Base-by-base conservation (phyloP, 768 basidiomycete genomes). In the Suillus subluteus region DNA sequence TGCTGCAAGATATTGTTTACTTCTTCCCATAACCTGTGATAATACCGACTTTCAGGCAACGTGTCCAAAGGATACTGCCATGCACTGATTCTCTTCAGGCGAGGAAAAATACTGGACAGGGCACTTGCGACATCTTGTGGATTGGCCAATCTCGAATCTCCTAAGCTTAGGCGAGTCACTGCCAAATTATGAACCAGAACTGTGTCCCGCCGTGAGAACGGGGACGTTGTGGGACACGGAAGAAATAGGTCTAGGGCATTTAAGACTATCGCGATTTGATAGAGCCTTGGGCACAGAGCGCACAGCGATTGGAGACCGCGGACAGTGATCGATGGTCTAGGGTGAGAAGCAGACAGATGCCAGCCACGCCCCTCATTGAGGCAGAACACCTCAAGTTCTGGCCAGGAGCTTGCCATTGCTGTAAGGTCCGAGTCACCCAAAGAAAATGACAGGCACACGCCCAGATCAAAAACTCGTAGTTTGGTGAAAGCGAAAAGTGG, bases 401-500 rank as follows among this genome's bases (percentile, higher is more conserved):
- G 59, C 59, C 59, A 61, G 59, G 41, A 61, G 59, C 26, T 43
- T 43, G 59, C 59, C 59, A 61, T 61, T 12, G 41, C 21, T 12
- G 59, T 30, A 61, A 61, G 40, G 18, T 61, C 59, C 6, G 41
- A 61, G 40, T 61, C 59, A 61, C 41, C 30, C 18, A 61, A 18
- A 32, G 59, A 43, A 61, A 43, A 61, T 43, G 59, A 61, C 30
- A 61, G 41, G 41, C 59, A 61, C 41, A 61, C 59, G 26, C 59
- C 59, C 26, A 61, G 59, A 61, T 61, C 59, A 30, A 61, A 43
- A 21, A 44, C 23, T 43, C 59, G 59, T 23, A 61, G 30, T 43
- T 61, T 61, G 30, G 40, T 61, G 41, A 61, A 61, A 43, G 59
- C 41, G 59, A 61, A 32, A 61, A 61, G 41, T 43, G 59, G 59